A percentile compares a stretch with the other conserved stretches of the same genome.
phyloP scores from a whole-genome alignment of 2,329 filamentous ascomycete genomes.

The Aspergillus hiratsukae region DNA sequence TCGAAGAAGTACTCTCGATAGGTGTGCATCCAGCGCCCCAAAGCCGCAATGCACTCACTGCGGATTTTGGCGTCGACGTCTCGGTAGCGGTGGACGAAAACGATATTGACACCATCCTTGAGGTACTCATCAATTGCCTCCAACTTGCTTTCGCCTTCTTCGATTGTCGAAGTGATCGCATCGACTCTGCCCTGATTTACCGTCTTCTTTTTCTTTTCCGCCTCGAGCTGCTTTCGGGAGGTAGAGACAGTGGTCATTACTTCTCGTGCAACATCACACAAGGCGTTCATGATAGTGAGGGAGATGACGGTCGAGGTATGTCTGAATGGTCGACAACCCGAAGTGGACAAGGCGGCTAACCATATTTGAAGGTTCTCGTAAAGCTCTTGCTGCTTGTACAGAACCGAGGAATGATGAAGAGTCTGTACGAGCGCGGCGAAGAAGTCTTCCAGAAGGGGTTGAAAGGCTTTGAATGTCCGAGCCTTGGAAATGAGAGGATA shows the following conservation, averaged over 20 bases:
- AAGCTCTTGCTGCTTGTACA: slow-evolving; percentile 72
- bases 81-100: slow-evolving; percentile 93
- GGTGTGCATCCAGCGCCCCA: slow-evolving; percentile 82
- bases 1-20: slow-evolving; percentile 88
- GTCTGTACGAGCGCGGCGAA: slow-evolving; percentile 71
- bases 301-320: slow-evolving; percentile 88
- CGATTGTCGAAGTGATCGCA: slow-evolving; percentile 67
- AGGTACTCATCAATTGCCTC: slow-evolving; percentile 68
- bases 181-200: slow-evolving; percentile 75
- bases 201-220: slow-evolving; percentile 65
- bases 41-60: slow-evolving; percentile 77
- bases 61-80: slow-evolving; percentile 89
- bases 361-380: slow-evolving; percentile 87
- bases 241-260: slow-evolving; percentile 70
- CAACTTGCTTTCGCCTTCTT: slow-evolving; percentile 65
- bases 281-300: slow-evolving; percentile 70
- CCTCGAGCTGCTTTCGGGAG: slow-evolving; percentile 71
- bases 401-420: slow-evolving; percentile 72
- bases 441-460: slow-evolving; percentile 71
- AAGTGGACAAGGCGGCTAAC: slow-evolving; percentile 87
- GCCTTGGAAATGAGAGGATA: slow-evolving; percentile 86
- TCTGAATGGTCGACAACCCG: slow-evolving; percentile 79
- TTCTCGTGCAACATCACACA: slow-evolving; percentile 69
- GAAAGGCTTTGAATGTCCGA: slow-evolving; percentile 72
- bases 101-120: slow-evolving; percentile 81